These are phyloP conservation scores for Xylaria sp. DNA, from an alignment of 2,329 filamentous ascomycete species.

Conservation along the genomic window DNA sequence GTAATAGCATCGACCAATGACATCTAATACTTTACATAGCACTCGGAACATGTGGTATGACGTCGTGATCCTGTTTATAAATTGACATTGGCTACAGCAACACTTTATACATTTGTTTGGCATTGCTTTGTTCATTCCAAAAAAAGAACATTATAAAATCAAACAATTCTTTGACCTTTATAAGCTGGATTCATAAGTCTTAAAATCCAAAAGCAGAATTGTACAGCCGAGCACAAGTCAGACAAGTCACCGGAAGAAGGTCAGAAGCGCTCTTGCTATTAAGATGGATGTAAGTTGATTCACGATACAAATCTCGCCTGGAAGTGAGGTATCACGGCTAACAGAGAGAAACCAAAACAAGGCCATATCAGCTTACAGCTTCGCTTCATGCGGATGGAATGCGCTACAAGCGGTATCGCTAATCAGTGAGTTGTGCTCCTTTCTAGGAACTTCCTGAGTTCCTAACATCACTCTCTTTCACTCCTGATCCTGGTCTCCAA, in stretches of 20 bases:
- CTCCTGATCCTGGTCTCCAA: not conserved
- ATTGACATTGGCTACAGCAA: not conserved
- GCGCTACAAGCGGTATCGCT: constrained; percentile 60
- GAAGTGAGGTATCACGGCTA: not conserved
- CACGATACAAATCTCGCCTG: not conserved
- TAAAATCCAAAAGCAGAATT: not conserved
- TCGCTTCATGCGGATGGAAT: constrained; percentile 65
- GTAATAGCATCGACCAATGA: constrained; percentile 18
- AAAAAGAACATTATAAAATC: not conserved
- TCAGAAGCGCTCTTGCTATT: not conserved
- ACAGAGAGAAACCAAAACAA: constrained; percentile 40
- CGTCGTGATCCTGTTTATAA: constrained; percentile 24
- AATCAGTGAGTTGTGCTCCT: constrained; percentile 42
- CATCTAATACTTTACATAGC: constrained; percentile 1
- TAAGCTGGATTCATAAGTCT: not conserved
- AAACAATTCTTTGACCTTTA: not conserved
- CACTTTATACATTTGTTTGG: not conserved
- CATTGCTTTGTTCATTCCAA: not conserved
- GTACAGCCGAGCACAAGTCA: not conserved
- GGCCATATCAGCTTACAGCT: constrained; percentile 63
- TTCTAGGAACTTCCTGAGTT: not conserved
- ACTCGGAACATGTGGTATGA: constrained; percentile 28
- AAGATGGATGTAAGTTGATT: constrained; percentile 48
- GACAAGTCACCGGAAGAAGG: not conserved
- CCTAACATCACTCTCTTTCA: not conserved